These are phyloP conservation scores for Penicillium taxi DNA, from an alignment of 495 filamentous ascomycete species.

Conservation along the genomic window DNA sequence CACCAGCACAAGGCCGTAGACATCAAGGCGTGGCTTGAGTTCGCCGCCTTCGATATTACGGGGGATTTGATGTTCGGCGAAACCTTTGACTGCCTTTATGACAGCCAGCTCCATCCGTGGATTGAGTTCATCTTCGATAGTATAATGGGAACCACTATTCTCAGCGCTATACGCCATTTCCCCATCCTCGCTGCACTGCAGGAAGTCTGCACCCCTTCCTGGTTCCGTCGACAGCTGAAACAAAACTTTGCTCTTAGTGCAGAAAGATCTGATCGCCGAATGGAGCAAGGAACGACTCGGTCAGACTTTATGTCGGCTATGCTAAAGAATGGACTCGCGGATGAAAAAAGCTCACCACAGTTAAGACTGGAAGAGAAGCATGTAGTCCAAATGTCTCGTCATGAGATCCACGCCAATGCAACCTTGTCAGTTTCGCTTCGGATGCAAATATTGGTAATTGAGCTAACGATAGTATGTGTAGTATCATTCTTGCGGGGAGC, in stretches of 20 bases:
- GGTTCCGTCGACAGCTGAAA: slow-evolving; percentile 7
- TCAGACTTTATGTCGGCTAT: slow-evolving; percentile 23
- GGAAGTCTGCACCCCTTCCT: slow-evolving; percentile 7
- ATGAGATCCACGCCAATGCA: slow-evolving; percentile 23
- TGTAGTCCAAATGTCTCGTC: too few relatives aligned
- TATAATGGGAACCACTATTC: slow-evolving; percentile 20
- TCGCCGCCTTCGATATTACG: slow-evolving; percentile 42
- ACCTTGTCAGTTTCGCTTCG: slow-evolving; percentile 16
- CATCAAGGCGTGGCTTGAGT: slow-evolving; percentile 27
- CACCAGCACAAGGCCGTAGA: slow-evolving; percentile 6
- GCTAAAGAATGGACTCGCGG: slow-evolving; percentile 20
- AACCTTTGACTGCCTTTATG: slow-evolving; percentile 40
- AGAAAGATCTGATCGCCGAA: slow-evolving; percentile 13
- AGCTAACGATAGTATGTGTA: slow-evolving; percentile 1
- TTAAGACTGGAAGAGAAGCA: too few relatives aligned
- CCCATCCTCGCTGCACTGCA: slow-evolving; percentile 17
- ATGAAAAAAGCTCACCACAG: too few relatives aligned
- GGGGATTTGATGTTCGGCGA: slow-evolving; percentile 44
- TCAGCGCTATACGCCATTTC: slow-evolving; percentile 21
- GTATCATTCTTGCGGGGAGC: slow-evolving; percentile 39
- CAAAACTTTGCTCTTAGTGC: slow-evolving; percentile 23
- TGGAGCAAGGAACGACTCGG: slow-evolving; percentile 11
- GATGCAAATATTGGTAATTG: too few relatives aligned
- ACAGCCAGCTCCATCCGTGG: slow-evolving; percentile 40
- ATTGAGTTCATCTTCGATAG: slow-evolving; percentile 30